A percentile compares a stretch with the other conserved stretches of the same genome.
phyloP scores from a whole-genome alignment of 2,329 filamentous ascomycete genomes.

The Hypoxylon sp. region DNA sequence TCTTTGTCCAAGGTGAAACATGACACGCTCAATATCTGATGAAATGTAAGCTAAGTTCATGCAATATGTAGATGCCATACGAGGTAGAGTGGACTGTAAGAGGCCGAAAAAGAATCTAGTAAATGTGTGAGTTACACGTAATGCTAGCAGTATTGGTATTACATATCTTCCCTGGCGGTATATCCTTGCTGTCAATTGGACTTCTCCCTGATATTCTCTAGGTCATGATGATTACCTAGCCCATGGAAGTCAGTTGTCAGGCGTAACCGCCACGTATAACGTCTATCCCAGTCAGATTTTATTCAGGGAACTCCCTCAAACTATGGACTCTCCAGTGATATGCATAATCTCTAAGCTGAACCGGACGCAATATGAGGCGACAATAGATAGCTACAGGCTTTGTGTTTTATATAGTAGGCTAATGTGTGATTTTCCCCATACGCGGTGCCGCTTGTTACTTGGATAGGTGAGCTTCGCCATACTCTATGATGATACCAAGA shows the following conservation, averaged over 20 bases:
- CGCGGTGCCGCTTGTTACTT: neutral
- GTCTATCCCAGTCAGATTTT: neutral
- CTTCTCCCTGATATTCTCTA: neutral
- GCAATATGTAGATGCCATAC: neutral
- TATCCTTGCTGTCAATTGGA: neutral
- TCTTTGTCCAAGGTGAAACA: no score
- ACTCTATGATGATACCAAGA: neutral
- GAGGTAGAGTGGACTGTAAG: neutral
- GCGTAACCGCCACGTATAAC: neutral
- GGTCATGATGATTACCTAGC: neutral
- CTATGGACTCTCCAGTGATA: neutral
- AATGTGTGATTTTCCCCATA: constrained; percentile 8
- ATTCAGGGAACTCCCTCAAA: neutral
- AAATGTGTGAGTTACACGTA: neutral
- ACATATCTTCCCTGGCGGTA: neutral
- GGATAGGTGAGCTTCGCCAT: neutral
- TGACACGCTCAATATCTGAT: neutral
- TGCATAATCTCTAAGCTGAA: neutral
- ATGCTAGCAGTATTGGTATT: neutral
- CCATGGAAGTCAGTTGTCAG: neutral
- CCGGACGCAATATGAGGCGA: neutral
- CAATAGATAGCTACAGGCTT: neutral
- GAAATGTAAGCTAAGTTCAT: neutral
- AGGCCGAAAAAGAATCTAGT: neutral
- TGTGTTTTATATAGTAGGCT: neutral